phyloP scores from a whole-genome alignment of 768 basidiomycete genomes.

The Lenzites betulinus region DNA sequence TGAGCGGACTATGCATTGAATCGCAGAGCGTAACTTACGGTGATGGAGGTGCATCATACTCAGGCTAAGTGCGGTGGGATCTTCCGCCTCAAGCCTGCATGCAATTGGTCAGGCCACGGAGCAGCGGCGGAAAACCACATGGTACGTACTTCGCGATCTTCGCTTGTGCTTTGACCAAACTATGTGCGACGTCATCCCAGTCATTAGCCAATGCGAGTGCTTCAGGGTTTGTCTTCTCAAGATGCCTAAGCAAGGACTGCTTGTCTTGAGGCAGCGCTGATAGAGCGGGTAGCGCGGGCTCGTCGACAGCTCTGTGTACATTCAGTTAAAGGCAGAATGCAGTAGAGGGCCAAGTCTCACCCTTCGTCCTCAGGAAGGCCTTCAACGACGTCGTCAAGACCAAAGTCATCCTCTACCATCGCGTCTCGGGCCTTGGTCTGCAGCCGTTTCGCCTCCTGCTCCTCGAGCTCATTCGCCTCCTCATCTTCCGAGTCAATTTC shows the following conservation, averaged over 20 bases:
- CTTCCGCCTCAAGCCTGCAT: conserved; percentile 49
- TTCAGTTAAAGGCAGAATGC: not conserved
- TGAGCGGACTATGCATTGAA: not conserved
- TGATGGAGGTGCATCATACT: conserved; percentile 86
- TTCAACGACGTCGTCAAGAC: conserved; percentile 64
- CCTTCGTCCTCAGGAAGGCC: conserved; percentile 30
- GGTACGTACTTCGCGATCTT: conserved; percentile 55
- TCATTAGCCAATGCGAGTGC: conserved; percentile 80
- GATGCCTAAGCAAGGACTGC: conserved; percentile 57
- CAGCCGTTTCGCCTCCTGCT: conserved; percentile 80
- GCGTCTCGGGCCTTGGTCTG: conserved; percentile 74
- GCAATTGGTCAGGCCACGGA: not conserved
- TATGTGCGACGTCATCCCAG: conserved; percentile 71
- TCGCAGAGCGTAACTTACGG: conserved; percentile 56
- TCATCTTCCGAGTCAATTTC: conserved; percentile 85
- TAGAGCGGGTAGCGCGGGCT: conserved; percentile 33
- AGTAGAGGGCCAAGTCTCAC: conserved; percentile 25
- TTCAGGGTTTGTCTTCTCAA: conserved; percentile 78
- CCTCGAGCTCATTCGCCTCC: conserved; percentile 85
- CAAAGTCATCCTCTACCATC: conserved; percentile 82
- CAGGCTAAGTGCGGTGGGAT: conserved; percentile 54
- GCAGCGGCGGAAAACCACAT: not conserved
- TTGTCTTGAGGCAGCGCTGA: conserved; percentile 56
- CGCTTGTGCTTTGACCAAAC: conserved; percentile 51
- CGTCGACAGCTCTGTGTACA: conserved; percentile 40